These are phyloP conservation scores for Globisporangium lucens DNA, from an alignment of 352 stramenopile genomes.

Conservation along the genomic window DNA sequence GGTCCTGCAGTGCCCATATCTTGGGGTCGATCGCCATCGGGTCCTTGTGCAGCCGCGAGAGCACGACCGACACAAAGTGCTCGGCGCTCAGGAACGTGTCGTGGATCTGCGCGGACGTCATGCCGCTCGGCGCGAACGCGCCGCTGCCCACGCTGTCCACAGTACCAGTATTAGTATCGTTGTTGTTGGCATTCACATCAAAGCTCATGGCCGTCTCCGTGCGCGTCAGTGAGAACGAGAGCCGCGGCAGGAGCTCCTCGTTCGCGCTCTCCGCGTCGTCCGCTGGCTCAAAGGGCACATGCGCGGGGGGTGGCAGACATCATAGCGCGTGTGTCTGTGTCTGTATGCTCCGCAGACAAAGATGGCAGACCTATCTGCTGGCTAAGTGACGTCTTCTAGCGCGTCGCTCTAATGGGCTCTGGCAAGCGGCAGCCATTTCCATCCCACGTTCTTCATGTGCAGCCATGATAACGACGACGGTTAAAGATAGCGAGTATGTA, in stretches of 20 bases:
- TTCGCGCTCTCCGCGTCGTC: background rate
- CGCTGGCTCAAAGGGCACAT: background rate
- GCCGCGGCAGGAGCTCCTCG: constrained; percentile 6
- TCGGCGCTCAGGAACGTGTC: constrained; percentile 30
- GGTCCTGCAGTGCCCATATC: constrained; percentile 46
- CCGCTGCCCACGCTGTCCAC: background rate
- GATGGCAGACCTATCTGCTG: too few species aligned
- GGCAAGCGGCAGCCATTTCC: background rate
- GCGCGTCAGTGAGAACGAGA: constrained; percentile 12
- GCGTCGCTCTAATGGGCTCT: too few species aligned
- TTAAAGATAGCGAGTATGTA: constrained; percentile 7
- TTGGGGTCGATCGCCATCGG: constrained; percentile 39
- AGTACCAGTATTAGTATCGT: background rate
- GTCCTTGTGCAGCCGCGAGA: constrained; percentile 53
- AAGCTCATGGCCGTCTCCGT: constrained; percentile 9
- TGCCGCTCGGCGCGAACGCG: background rate
- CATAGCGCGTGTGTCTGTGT: background rate
- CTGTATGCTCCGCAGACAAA: background rate
- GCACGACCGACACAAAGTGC: constrained; percentile 51
- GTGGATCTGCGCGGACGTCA: constrained; percentile 14
- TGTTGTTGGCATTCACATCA: background rate
- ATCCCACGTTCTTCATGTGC: background rate
- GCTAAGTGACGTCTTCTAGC: too few species aligned
- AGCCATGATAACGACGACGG: background rate
- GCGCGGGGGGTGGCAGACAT: background rate